Conservation (phyloP, 257 asterid genomes). For the Craterostigma plantagineum region DNA sequence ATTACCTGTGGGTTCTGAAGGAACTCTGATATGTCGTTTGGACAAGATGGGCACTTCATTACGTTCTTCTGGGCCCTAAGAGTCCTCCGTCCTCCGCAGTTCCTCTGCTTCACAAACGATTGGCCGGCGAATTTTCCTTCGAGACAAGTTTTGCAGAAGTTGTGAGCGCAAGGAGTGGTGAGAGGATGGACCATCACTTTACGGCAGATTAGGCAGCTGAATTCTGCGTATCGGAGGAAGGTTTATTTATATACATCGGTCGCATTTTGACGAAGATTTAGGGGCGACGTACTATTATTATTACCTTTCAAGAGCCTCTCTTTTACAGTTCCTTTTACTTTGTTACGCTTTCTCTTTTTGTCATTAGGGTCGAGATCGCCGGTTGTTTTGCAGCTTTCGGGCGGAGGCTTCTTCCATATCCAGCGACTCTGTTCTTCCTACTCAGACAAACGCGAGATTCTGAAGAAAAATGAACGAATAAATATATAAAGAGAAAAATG, state of each 20-base stretch:
- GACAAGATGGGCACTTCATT: conserved; percentile 57
- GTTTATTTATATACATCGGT: not conserved
- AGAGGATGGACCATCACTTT: conserved; percentile 48
- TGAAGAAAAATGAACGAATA: too few species aligned
- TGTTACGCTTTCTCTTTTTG: conserved; percentile 22
- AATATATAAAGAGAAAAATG: too few species aligned
- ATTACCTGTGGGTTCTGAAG: conserved; percentile 60
- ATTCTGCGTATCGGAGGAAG: conserved; percentile 20
- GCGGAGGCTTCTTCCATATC: conserved; percentile 80
- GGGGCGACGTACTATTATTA: not conserved
- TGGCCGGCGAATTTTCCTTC: conserved; percentile 71
- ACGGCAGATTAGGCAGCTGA: conserved; percentile 54
- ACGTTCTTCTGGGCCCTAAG: conserved; percentile 61
- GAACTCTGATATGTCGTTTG: conserved; percentile 51
- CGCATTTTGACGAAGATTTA: not conserved
- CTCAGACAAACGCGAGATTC: too few species aligned
- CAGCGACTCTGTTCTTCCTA: conserved; percentile 47
- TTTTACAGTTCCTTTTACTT: conserved; percentile 30
- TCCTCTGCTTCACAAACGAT: conserved; percentile 41
- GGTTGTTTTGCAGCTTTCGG: too few species aligned
- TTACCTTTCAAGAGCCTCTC: too few species aligned
- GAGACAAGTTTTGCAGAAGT: conserved; percentile 65
- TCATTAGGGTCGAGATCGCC: conserved; percentile 13
- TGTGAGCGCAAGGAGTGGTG: conserved; percentile 78
- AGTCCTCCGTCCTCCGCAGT: conserved; percentile 41